Evolutionary conservation across 257 asterid genomes (phyloP).

Genomic region (Nicotiana undulata): DNA sequence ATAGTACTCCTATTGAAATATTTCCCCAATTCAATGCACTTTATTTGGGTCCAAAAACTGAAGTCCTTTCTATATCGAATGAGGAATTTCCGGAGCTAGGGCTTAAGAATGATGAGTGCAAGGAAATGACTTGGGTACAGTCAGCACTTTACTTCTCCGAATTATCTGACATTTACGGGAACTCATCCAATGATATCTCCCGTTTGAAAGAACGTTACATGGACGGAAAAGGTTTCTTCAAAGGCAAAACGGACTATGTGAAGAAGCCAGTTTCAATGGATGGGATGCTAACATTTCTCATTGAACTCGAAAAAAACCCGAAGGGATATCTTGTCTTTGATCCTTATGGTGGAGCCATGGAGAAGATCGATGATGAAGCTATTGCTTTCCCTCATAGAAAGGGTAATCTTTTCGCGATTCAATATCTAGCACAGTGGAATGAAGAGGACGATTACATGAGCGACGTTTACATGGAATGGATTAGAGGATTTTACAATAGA

Average conservation of each 20-base stretch:
- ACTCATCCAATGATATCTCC: slow-evolving; percentile 1
- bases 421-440: slow-evolving; percentile 54
- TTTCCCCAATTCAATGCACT: slow-evolving; percentile 61
- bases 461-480: slow-evolving; percentile 39
- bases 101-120: slow-evolving; percentile 26
- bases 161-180: slow-evolving; percentile 8
- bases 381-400: slow-evolving; percentile 68
- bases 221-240: slow-evolving; percentile 39
- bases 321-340: slow-evolving; percentile 61
- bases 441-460: slow-evolving; percentile 21
- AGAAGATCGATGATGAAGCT: slow-evolving; percentile 32
- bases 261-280: slow-evolving; percentile 25
- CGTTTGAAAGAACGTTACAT: slow-evolving; percentile 34
- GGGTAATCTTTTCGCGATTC: slow-evolving; percentile 59
- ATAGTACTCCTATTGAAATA: slow-evolving; percentile 25
- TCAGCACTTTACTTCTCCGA: slow-evolving; percentile 61
- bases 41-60: slow-evolving; percentile 34
- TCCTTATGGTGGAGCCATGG: slow-evolving; percentile 73
- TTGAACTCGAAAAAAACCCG: slow-evolving; percentile 39
- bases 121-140: slow-evolving; percentile 63
- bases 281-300: slow-evolving; percentile 22
- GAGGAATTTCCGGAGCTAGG: slow-evolving; percentile 35
- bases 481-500: slow-evolving; percentile 36
- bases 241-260: slow-evolving; percentile 69
- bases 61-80: slow-evolving; percentile 25